Evolutionary conservation across 257 asterid species (phyloP), one percentile per base, ranked within the genome.

Genomic region (Solanum pimpinellifolium): DNA sequence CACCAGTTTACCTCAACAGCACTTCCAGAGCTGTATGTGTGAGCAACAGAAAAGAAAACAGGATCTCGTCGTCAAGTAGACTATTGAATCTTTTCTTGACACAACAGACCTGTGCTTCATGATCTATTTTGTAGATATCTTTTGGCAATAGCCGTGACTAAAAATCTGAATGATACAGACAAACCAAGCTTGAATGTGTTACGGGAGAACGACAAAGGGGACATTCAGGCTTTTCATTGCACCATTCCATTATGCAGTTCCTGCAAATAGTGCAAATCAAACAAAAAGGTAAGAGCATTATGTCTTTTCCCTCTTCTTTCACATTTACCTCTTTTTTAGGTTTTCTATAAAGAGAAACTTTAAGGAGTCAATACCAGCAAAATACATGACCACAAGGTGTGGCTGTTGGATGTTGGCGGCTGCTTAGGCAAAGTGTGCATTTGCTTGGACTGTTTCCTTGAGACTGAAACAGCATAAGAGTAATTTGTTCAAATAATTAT

Each of bases 191-290:
- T 0, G 99, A 93, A 91, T 97, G 99, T 72, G 98, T 93, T 59
- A 89, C 92, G 4, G 98, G 96, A 6, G 99, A 97, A 56, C 99
- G 99, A 83, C 99, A 96, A 33, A 97, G 95, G 11, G 99, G 99
- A 76, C 99, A 97, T 89, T 97, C 99, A 0, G 99, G 99, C 92
- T 97, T 97, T 78, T 97, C 99, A 33, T 97, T 97, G 84, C 99
- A 97, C 99, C 99, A 97, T 85, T 97, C 99, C 99, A 96, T 95
- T 42, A 97, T 93, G 93, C 99, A 96, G 92, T 91, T 97, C 99
- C 99, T 97, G 89, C 90, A 44, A 84, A 66, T 29, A 52, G 35
- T 68, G 86, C 35, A 85, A 68, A 84, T 66, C 39, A 85, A 69
- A 72, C 31, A 27, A 69, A 82, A 21, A 73, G 68, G 87, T 10